Conservation (phyloP, 2,329 filamentous ascomycete species). For the Fusarium sambucinum region DNA sequence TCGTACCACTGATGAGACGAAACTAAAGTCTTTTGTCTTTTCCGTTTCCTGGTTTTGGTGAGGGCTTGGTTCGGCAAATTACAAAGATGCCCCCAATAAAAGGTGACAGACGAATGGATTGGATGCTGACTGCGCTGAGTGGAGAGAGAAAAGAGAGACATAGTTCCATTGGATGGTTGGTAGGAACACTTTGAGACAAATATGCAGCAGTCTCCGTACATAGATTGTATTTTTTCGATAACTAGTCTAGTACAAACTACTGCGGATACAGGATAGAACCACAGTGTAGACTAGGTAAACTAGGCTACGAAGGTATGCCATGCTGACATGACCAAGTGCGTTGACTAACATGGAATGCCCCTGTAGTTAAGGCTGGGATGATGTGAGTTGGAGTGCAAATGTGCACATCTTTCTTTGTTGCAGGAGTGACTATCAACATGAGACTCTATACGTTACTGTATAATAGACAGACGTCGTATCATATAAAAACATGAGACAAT, state of each 20-base stretch:
- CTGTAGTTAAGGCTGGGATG: conserved; percentile 23
- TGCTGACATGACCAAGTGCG: conserved; percentile 27
- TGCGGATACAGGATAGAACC: neutral
- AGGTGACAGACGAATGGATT: neutral
- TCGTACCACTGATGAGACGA: conserved; percentile 13
- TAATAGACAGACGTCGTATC: neutral
- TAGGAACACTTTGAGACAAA: conserved; percentile 15
- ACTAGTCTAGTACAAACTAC: neutral
- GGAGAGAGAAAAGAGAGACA: neutral
- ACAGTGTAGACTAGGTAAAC: neutral
- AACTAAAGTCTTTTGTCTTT: conserved; percentile 1
- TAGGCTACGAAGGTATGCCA: neutral
- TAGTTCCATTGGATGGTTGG: conserved; percentile 7
- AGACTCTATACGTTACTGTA: neutral
- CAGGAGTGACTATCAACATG: neutral
- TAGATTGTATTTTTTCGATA: neutral
- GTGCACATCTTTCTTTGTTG: conserved; percentile 10
- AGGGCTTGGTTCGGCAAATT: conserved; percentile 21
- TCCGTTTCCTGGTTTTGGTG: neutral
- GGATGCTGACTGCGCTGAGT: conserved; percentile 1
- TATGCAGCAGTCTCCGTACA: conserved; percentile 2
- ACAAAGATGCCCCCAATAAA: conserved; percentile 4
- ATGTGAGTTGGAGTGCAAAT: conserved; percentile 5
- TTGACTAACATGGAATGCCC: conserved; percentile 22
- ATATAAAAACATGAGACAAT: neutral